Percentiles rank a stretch among this genome's conserved stretches.
phyloP scores from a whole-genome alignment of 2,329 filamentous ascomycete genomes.

The Alternaria sp. region DNA sequence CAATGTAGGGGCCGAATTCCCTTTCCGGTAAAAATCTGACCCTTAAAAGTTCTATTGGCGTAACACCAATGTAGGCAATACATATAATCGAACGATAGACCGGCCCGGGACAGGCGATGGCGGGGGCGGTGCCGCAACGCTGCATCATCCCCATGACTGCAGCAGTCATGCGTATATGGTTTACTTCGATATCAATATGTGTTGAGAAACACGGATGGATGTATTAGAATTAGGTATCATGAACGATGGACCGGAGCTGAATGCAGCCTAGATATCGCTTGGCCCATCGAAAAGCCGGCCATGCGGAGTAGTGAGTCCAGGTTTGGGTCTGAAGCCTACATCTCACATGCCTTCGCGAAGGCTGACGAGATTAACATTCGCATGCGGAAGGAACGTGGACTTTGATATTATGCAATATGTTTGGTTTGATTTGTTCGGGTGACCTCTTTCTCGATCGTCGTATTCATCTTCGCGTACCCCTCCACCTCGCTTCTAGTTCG shows the following conservation, averaged over 20 bases:
- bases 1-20: neutral
- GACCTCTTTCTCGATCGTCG: neutral
- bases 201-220: neutral
- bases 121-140: neutral
- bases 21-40: neutral
- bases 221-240: neutral
- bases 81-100: neutral
- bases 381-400: neutral
- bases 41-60: neutral
- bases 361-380: neutral
- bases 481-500: constrained; percentile 55
- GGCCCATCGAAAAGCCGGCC: neutral
- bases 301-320: neutral
- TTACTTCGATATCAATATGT: neutral
- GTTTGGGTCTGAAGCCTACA: neutral
- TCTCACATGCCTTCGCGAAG: neutral
- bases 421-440: neutral
- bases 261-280: neutral
- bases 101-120: neutral
- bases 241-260: neutral
- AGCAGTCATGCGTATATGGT: neutral
- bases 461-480: constrained; percentile 15
- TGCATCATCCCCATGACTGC: neutral
- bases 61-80: neutral
- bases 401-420: neutral